phyloP scores from a whole-genome alignment of 495 filamentous ascomycete species.

The Podospora fimiseda region DNA sequence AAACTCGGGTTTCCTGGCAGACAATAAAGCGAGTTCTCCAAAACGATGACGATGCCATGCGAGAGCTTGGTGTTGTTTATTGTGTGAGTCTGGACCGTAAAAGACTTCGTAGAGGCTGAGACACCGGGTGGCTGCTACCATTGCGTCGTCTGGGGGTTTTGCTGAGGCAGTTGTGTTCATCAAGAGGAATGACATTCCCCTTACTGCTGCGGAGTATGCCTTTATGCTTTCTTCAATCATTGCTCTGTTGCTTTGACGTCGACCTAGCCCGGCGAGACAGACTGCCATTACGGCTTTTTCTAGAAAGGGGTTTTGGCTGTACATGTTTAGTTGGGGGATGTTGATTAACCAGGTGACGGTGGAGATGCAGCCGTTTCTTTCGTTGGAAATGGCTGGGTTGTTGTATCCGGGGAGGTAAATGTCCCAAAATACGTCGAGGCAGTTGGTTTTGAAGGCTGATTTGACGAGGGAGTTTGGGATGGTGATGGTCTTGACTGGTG shows the following conservation, averaged over 20 bases:
- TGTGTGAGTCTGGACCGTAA: background rate
- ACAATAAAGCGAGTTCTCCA: constrained; percentile 1
- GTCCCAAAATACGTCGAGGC: background rate
- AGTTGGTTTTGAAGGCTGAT: background rate
- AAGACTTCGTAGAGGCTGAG: constrained; percentile 1
- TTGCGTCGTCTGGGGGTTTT: background rate
- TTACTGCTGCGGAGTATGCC: background rate
- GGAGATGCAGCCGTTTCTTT: background rate
- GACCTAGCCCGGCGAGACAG: background rate
- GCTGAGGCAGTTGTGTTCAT: background rate
- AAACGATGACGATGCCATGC: background rate
- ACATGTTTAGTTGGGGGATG: background rate
- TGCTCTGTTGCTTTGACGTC: background rate
- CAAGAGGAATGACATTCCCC: background rate
- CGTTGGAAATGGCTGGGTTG: background rate
- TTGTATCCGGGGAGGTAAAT: background rate
- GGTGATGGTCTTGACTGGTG: no score
- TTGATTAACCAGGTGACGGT: background rate
- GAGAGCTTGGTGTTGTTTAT: background rate
- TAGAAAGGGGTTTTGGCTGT: background rate
- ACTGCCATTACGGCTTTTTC: background rate
- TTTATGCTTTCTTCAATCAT: background rate
- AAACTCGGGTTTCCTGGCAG: background rate
- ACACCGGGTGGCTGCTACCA: background rate
- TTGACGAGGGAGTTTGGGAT: background rate